Evolutionary conservation across 23 red algal species (phyloP).

Genomic region (Gracilaria domingensis): DNA sequence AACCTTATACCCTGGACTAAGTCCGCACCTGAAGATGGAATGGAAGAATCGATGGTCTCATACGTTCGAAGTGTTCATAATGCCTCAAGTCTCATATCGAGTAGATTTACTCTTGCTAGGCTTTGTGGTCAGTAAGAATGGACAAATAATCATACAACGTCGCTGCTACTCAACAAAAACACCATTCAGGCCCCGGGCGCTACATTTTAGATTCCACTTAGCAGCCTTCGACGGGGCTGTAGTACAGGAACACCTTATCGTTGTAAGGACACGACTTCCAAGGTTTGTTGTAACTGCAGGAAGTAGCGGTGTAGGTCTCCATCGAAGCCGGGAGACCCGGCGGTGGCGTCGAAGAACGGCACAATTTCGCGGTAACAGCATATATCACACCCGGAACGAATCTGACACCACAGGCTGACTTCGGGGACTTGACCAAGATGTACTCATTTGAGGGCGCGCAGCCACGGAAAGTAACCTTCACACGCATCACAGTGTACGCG

Average conservation of each 20-base stretch:
- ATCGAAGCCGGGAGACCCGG: slow-evolving; percentile 65
- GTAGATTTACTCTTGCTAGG: background rate
- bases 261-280: slow-evolving; percentile 57
- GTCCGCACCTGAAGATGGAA: background rate
- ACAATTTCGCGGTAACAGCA: slow-evolving; percentile 52
- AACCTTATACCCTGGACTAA: background rate
- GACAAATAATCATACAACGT: slow-evolving; percentile 15
- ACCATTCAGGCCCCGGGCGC: background rate
- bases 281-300: slow-evolving; percentile 62
- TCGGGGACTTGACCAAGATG: slow-evolving; percentile 58
- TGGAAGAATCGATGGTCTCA: background rate
- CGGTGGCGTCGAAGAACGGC: slow-evolving; percentile 53
- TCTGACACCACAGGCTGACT: slow-evolving; percentile 48
- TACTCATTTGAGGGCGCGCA: slow-evolving; percentile 52
- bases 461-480: slow-evolving; percentile 58
- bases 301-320: slow-evolving; percentile 58
- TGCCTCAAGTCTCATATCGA: background rate
- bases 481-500: slow-evolving; percentile 62
- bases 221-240: slow-evolving; percentile 57
- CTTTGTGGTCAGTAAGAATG: background rate
- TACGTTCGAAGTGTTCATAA: background rate
- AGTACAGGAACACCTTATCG: slow-evolving; percentile 65
- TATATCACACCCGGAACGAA: slow-evolving; percentile 39
- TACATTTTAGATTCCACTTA: background rate
- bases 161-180: background rate